These are phyloP conservation scores for Penicillium herquei DNA, from an alignment of 495 filamentous ascomycete genomes.

Conservation along the genomic window DNA sequence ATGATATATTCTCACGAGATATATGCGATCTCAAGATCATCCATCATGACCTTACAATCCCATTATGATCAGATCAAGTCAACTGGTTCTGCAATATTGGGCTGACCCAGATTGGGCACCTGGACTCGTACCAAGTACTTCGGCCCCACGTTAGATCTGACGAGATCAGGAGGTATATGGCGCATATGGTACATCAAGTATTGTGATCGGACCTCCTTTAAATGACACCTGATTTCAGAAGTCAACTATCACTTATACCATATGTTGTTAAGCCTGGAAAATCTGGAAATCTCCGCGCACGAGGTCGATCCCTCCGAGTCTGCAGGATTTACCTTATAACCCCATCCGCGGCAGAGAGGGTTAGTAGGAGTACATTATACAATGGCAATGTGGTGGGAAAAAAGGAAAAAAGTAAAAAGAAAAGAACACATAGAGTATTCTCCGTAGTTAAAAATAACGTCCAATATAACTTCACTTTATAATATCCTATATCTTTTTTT, in stretches of 20 bases:
- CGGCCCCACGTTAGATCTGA: conserved; percentile 1
- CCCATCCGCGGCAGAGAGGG: conserved; percentile 3
- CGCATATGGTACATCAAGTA: background rate
- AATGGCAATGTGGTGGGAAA: background rate
- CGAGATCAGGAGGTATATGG: background rate
- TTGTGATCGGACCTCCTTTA: too few species aligned
- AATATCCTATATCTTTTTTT: too few species aligned
- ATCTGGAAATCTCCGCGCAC: background rate
- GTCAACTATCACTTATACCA: background rate
- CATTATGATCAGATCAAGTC: too few species aligned
- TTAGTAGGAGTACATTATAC: background rate
- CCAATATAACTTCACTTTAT: too few species aligned
- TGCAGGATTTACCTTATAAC: conserved; percentile 3
- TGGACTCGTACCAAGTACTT: background rate
- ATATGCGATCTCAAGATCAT: too few species aligned
- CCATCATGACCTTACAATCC: background rate
- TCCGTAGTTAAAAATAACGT: background rate
- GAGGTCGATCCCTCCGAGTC: conserved; percentile 4
- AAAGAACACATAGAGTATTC: background rate
- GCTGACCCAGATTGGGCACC: conserved; percentile 6
- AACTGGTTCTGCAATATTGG: background rate
- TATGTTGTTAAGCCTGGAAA: background rate
- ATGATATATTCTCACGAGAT: background rate
- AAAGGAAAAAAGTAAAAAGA: too few species aligned
- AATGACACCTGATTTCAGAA: too few species aligned